Percentiles rank a stretch among this genome's conserved stretches.
Evolutionary conservation across 2,329 filamentous ascomycete species (phyloP).

Genomic region (Penicillium polonicum): DNA sequence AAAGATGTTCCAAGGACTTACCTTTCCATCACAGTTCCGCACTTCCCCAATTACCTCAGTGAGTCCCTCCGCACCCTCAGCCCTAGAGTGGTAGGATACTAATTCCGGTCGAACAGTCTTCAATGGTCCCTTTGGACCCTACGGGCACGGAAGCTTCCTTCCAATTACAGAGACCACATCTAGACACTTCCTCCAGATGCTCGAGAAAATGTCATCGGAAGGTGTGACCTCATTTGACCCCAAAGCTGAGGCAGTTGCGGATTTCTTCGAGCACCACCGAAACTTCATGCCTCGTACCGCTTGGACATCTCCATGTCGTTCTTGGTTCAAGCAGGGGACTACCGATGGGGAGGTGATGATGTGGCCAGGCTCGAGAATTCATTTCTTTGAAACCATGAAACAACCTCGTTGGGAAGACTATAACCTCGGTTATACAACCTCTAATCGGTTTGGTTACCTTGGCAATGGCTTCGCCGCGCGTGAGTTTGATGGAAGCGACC

Average conservation of each 20-base stretch:
- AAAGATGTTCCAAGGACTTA: constrained; percentile 14
- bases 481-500: constrained; percentile 20
- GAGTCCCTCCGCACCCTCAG: not conserved
- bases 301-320: constrained; percentile 16
- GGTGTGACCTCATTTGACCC: constrained; percentile 10
- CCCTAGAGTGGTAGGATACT: not conserved
- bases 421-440: constrained; percentile 16
- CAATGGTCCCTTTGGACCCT: constrained; percentile 25
- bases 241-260: constrained; percentile 12
- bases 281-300: constrained; percentile 16
- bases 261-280: constrained; percentile 15
- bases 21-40: constrained; percentile 19
- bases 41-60: constrained; percentile 31
- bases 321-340: constrained; percentile 21
- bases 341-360: constrained; percentile 17
- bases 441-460: constrained; percentile 21
- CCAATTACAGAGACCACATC: constrained; percentile 24
- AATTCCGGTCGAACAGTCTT: constrained; percentile 10
- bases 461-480: constrained; percentile 20
- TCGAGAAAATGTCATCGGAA: constrained; percentile 25
- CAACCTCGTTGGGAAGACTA: constrained; percentile 28
- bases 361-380: constrained; percentile 25
- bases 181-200: constrained; percentile 23
- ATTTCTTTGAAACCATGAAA: constrained; percentile 27
- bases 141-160: constrained; percentile 30